phyloP scores from a whole-genome alignment of 106 monocot genomes.

The Platanthera guangdongensis region DNA sequence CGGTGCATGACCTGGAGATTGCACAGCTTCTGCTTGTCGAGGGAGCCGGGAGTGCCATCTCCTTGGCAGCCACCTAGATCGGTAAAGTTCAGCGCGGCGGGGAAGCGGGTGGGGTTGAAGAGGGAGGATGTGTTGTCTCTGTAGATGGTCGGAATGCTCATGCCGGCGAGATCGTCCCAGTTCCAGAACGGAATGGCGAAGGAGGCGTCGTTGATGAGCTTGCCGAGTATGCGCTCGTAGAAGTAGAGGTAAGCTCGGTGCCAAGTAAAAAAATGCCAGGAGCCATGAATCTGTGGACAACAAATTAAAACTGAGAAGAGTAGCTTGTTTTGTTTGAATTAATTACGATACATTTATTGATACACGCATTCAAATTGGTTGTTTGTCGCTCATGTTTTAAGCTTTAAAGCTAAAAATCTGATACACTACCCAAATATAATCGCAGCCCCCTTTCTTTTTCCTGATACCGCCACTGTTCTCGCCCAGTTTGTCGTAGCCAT shows the following conservation, averaged over 20 bases:
- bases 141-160: constrained; percentile 23
- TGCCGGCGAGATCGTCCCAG: constrained; percentile 24
- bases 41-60: neutral
- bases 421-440: no score
- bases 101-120: constrained; percentile 6
- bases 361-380: no score
- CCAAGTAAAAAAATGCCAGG: constrained; percentile 14
- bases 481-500: no score
- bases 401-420: no score
- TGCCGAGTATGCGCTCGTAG: constrained; percentile 15
- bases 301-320: no score
- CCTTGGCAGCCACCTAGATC: neutral
- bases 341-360: no score
- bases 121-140: neutral
- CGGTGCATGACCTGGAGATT: constrained; percentile 4
- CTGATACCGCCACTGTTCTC: no score
- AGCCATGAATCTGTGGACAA: constrained; percentile 1
- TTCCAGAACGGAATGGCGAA: constrained; percentile 32
- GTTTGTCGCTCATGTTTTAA: no score
- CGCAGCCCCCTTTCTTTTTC: no score
- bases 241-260: constrained; percentile 16
- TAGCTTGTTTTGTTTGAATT: no score
- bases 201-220: constrained; percentile 3
- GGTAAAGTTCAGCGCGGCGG: neutral
- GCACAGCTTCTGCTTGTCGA: neutral